Percentiles rank a stretch among this genome's conserved stretches.
These are phyloP conservation scores for Sungouiozyma intestinalis DNA, from an alignment of 805 yeast species.

Conservation along the genomic window DNA sequence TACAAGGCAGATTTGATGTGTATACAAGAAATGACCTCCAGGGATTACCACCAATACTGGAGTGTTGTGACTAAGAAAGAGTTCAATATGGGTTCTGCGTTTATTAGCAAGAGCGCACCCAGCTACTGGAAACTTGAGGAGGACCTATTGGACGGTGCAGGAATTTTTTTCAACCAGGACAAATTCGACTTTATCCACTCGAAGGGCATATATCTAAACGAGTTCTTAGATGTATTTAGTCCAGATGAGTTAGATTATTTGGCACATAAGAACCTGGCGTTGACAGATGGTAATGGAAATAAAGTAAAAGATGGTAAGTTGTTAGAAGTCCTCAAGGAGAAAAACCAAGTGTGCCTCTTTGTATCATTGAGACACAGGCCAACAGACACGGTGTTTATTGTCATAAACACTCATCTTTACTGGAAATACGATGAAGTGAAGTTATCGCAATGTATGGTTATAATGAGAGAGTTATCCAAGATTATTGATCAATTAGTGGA, in stretches of 20 bases:
- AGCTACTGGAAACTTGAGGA: conserved; percentile 39
- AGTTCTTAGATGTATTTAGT: conserved; percentile 23
- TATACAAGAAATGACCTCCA: conserved; percentile 41
- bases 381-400: conserved; percentile 33
- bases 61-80: conserved; percentile 18
- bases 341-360: conserved; percentile 52
- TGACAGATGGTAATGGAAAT: conserved; percentile 27
- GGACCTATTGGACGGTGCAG: conserved; percentile 50
- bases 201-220: conserved; percentile 27
- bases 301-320: conserved; percentile 17
- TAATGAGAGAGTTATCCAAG: conserved; percentile 28
- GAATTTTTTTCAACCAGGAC: conserved; percentile 39
- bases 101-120: conserved; percentile 42
- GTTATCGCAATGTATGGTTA: conserved; percentile 40
- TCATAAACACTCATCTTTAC: conserved; percentile 52
- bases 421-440: conserved; percentile 52
- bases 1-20: conserved; percentile 49
- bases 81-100: conserved; percentile 37
- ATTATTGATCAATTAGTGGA: conserved; percentile 17
- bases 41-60: conserved; percentile 35
- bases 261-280: conserved; percentile 10
- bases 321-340: conserved; percentile 29
- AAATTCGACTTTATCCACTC: conserved; percentile 35
- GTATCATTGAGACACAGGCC: conserved; percentile 36
- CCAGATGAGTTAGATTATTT: conserved; percentile 20